Base-by-base conservation (phyloP, 495 filamentous ascomycete species). In the Annulohypoxylon moriforme region DNA sequence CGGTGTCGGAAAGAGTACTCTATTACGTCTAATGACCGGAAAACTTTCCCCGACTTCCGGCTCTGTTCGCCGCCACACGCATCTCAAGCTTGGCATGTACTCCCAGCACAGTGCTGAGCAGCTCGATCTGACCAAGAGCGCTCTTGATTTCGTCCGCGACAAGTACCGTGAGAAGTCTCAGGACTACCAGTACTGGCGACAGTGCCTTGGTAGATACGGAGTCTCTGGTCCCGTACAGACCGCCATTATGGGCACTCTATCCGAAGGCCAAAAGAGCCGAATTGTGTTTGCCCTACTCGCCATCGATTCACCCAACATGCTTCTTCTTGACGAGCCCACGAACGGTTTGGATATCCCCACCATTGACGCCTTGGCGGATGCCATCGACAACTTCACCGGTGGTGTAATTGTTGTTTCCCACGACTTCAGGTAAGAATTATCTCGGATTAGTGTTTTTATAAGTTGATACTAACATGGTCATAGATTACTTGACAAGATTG, bases 291-390 rank as follows among this genome's bases (percentile, higher is more conserved):
- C 96, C 24, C 85, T 99, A 67, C 86, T 99, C 57, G 96, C 96
- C 65, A 98, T 99, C 72, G 96, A 98, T 78, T 85, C 89, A 4
- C 96, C 96, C 60, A 99, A 99, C 85, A 98, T 99, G 95, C 84
- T 99, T 74, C 83, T 99, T 68, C 87, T 99, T 29, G 96, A 99
- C 82, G 96, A 99, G 83, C 96, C 96, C 78, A 99, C 96, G 68
- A 99, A 99, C 88, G 96, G 96, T 87, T 86, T 99, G 63, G 96
- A 99, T 89, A 99, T 99, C 70, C 96, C 96, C 9, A 98, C 96
- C 42, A 99, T 99, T 73, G 96, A 99, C 84, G 93, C 91, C 82
- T 84, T 99, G 83, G 96, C 96, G 2, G 95, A 99, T 79, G 96
- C 96, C 68, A 98, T 98, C 85, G 97, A 97, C 76, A 90, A 94